Percentiles rank a stretch among this genome's conserved stretches.
Conservation (phyloP, 176 grass and related monocot species). For the Otatea glauca region DNA sequence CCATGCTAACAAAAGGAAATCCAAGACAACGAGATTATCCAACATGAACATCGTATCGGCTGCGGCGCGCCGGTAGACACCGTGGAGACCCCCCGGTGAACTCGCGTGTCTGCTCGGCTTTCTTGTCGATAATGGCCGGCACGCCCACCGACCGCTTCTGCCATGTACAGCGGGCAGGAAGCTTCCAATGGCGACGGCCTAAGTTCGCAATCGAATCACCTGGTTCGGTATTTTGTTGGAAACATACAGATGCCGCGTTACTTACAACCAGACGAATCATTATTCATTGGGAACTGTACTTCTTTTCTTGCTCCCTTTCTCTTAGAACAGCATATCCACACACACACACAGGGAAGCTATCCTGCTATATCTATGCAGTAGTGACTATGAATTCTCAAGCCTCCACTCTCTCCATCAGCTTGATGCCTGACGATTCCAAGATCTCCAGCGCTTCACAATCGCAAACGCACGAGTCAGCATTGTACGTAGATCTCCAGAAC, state of each 20-base stretch:
- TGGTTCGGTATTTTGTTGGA: no score
- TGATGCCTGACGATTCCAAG: slow-evolving; percentile 79
- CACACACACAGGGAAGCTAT: no score
- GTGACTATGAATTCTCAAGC: slow-evolving; percentile 27
- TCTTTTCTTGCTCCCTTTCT: not conserved
- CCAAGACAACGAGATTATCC: no score
- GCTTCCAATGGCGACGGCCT: no score
- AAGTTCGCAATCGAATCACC: no score
- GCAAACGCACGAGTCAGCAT: slow-evolving; percentile 12
- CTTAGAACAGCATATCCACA: no score
- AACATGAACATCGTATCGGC: not conserved
- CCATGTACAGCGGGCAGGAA: no score
- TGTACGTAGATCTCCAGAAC: not conserved
- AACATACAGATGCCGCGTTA: not conserved
- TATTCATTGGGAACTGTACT: not conserved
- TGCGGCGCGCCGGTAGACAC: slow-evolving; percentile 62
- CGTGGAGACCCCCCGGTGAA: slow-evolving; percentile 62
- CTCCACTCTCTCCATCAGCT: slow-evolving; percentile 74
- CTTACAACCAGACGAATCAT: not conserved
- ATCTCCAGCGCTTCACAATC: slow-evolving; percentile 79
- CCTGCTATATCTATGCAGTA: not conserved
- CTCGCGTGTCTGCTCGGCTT: slow-evolving; percentile 69
- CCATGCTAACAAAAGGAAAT: no score
- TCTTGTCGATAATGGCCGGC: no score
- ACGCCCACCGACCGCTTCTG: no score